A percentile compares a stretch with the other conserved stretches of the same genome.
These are phyloP conservation scores for Starmerella bombicola DNA, from an alignment of 805 yeast species.

Conservation along the genomic window DNA sequence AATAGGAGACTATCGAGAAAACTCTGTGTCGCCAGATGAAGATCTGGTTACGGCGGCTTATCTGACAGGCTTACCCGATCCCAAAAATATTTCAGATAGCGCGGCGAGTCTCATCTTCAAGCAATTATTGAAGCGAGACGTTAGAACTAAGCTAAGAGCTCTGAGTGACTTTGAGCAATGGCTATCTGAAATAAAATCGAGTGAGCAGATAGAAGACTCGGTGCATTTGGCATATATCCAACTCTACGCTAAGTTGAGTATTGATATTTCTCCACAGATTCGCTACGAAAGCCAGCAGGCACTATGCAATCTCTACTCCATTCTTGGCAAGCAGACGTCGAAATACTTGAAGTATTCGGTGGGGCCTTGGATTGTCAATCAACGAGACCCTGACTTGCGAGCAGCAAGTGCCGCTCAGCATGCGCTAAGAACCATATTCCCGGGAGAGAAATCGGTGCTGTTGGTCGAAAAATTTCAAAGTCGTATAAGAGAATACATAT, in stretches of 20 bases:
- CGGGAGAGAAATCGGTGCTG: conserved; percentile 40
- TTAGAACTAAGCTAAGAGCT: conserved; percentile 76
- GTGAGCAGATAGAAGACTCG: conserved; percentile 38
- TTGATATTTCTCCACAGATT: conserved; percentile 56
- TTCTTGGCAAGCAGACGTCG: conserved; percentile 43
- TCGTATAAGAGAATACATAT: conserved; percentile 44
- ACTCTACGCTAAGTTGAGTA: conserved; percentile 63
- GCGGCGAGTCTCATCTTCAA: conserved; percentile 55
- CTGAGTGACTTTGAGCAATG: conserved; percentile 38
- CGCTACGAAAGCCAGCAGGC: conserved; percentile 51
- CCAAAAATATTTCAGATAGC: conserved; percentile 38
- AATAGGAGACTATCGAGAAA: conserved; percentile 14
- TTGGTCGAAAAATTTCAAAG: conserved; percentile 49
- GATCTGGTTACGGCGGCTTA: conserved; percentile 55
- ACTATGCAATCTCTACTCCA: conserved; percentile 42
- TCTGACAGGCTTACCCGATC: conserved; percentile 67
- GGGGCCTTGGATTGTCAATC: conserved; percentile 62
- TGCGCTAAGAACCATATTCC: conserved; percentile 44
- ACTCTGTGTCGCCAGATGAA: neutral
- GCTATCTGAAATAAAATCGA: conserved; percentile 23
- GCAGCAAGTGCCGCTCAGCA: conserved; percentile 42
- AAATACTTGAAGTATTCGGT: conserved; percentile 59
- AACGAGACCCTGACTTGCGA: conserved; percentile 53
- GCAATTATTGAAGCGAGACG: conserved; percentile 62
- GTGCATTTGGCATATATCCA: conserved; percentile 60